Base-by-base conservation (phyloP, 345 rosid species). In the Eucalyptus regnans region DNA sequence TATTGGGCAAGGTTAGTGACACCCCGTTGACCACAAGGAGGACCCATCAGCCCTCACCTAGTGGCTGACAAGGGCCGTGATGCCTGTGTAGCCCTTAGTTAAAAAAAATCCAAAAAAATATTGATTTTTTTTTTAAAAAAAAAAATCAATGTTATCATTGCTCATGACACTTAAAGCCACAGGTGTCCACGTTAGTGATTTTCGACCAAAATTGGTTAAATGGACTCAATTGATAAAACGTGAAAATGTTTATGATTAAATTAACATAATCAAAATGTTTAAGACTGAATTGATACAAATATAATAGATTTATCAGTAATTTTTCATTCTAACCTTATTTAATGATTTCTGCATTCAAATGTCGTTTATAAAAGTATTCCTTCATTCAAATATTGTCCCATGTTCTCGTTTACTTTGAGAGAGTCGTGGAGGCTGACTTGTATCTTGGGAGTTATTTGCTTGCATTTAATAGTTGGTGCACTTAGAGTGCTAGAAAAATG, bases 251-350 rank as follows among this genome's bases (percentile, higher is more conserved):
- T 60, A 60, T 23, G 4, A 60, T 25, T 60, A 11, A 6, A 60
- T 60, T 60, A 60, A 1, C 2, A 60, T 11, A 60, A 60, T 60
- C 25, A 2, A 25, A 60, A 60, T 0, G 31, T 11, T 60, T 23
- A 5, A 11, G 14, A 10, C 0, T 25, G n/a, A 58, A 11, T 60
- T 9, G 7, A 18, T 0, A 56, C 3, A 56, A 56, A 6, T 60
- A 25, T 2, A 60, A 60, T 60, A 60, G 4, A 52, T 52, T 52
- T 18, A 17, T 18, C 4, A 7, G 4, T 18, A 52, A 7, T 15
- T 52, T 52, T 52, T 58, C 3, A 1, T 58, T 58, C 3, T 58
- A 1, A 58, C 64, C 80, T 4, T 68, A 33, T 31, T 16, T 68
- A 31, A 68, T 6, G 23, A 31, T 68, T 68, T 31, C 3, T 68